Evolutionary conservation across 768 basidiomycete genomes (phyloP), one percentile per base, ranked within the genome.

Genomic region (Mycena pura): DNA sequence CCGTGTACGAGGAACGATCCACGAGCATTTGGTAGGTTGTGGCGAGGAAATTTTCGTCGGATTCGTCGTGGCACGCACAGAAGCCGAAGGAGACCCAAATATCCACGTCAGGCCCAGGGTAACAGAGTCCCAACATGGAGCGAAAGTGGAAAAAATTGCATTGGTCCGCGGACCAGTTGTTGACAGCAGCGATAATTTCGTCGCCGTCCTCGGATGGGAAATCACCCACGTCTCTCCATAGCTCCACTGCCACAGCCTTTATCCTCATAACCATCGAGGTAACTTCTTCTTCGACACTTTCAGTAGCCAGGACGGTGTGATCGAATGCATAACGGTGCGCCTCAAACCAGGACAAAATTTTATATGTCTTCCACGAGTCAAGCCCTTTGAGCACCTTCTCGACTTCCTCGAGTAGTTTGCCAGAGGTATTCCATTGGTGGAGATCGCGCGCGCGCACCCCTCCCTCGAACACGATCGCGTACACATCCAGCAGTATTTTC

Each of bases 1-100:
- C 73, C n/a, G 76, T 66, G 59, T 77, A 80, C 4, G 75, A 69
- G 68, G 73, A 77, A n/a, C 36, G 34, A 3, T 57, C 10, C 22
- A 74, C 65, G 24, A 80, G 66, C 11, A 21, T 24, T 7, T 41
- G n/a, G 53, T 78, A 78, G 1, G 55, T 24, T 17, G 15, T 5
- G 21, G 38, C 27, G 9, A 71, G 46, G 53, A 43, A 25, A 7
- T 28, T 24, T 28, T 64, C 69, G 3, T 64, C 65, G 28, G 15
- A 19, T 44, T 62, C 59, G 24, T 60, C 47, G 8, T 27, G 24
- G 47, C 61, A 70, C 11, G 64, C 55, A 9, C 65, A 67, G 46
- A 70, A 70, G 13, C 70, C 66, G 11, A 69, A 67, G 5, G 13
- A 8, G 3, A 70, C 19, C 69, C 69, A 70, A 13, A 3, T 14